A percentile compares a stretch with the other conserved stretches of the same genome.
Evolutionary conservation across 495 filamentous ascomycete genomes (phyloP).

Genomic region (Rhizodiscina lignyota): DNA sequence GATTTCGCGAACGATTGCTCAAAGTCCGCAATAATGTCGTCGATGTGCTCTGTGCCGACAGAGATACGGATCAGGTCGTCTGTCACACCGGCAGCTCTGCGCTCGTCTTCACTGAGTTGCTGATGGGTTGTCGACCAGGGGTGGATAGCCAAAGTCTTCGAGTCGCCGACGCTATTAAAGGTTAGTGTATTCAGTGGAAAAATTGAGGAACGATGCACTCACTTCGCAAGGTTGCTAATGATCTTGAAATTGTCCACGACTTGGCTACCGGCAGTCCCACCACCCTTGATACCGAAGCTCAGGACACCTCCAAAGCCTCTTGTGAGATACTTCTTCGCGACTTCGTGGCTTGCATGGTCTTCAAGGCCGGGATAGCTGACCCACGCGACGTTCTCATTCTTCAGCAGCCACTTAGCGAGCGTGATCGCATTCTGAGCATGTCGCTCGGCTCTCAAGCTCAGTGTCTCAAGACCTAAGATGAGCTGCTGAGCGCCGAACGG

Average conservation of each 20-base stretch:
- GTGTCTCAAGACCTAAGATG: conserved; percentile 76
- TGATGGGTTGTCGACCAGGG: conserved; percentile 95
- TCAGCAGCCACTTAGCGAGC: conserved; percentile 71
- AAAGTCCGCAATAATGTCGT: conserved; percentile 95
- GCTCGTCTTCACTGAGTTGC: conserved; percentile 77
- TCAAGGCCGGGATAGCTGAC: conserved; percentile 86
- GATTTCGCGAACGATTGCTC: conserved; percentile 66
- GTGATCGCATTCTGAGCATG: conserved; percentile 75
- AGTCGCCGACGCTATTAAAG: conserved; percentile 40
- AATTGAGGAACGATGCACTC: conserved; percentile 1
- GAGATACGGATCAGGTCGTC: conserved; percentile 94
- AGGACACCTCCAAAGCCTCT: conserved; percentile 85
- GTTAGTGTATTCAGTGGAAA: conserved; percentile 1
- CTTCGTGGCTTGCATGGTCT: conserved; percentile 60
- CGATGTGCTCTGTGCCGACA: conserved; percentile 92
- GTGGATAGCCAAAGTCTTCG: conserved; percentile 87
- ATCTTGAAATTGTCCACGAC: conserved; percentile 92
- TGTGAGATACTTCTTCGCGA: conserved; percentile 79
- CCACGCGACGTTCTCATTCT: conserved; percentile 74
- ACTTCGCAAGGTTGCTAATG: conserved; percentile 76
- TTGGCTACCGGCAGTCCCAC: conserved; percentile 59
- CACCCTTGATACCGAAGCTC: conserved; percentile 86
- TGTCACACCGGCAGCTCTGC: conserved; percentile 63
- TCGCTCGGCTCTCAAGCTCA: conserved; percentile 70
- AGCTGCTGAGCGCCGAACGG: conserved; percentile 95